Evolutionary conservation across 306 rosid species (phyloP).

Genomic region (Cicer cuneatum): DNA sequence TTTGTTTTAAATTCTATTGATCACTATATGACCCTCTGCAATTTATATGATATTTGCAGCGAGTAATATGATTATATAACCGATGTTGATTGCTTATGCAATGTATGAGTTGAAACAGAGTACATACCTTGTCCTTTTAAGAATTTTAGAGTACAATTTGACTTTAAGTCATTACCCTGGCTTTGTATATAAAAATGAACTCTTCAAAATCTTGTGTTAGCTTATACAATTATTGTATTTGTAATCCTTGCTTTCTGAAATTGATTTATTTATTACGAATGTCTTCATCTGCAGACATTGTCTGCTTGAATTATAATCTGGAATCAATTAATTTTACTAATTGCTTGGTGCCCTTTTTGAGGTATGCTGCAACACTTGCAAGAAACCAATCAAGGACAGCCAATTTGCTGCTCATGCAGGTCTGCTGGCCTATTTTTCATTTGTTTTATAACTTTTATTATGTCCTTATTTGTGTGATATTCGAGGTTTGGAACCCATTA

Average conservation of each 20-base stretch:
- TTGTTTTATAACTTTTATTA: slow-evolving; percentile 21
- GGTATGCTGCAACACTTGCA: slow-evolving; percentile 95
- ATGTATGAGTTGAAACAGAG: slow-evolving; percentile 28
- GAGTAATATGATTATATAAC: slow-evolving; percentile 28
- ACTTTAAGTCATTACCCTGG: slow-evolving; percentile 7
- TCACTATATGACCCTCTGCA: slow-evolving; percentile 5
- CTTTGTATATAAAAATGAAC: slow-evolving; percentile 5
- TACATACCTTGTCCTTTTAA: slow-evolving; percentile 21
- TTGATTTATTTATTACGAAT: slow-evolving; percentile 33
- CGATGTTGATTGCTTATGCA: slow-evolving; percentile 27
- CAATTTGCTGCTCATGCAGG: slow-evolving; percentile 91
- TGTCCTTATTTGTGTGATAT: slow-evolving; percentile 23
- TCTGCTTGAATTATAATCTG: slow-evolving; percentile 31
- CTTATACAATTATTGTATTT: slow-evolving; percentile 8
- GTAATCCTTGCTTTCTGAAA: slow-evolving; percentile 20
- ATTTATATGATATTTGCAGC: slow-evolving; percentile 6
- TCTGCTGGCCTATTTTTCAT: slow-evolving; percentile 45
- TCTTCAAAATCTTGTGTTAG: slow-evolving; percentile 6
- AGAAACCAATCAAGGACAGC: slow-evolving; percentile 86
- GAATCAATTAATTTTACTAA: slow-evolving; percentile 42
- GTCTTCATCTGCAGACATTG: slow-evolving; percentile 38
- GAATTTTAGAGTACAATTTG: not conserved
- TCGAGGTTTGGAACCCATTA: slow-evolving; percentile 30
- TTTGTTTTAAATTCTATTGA: not conserved
- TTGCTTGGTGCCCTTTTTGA: slow-evolving; percentile 53